A percentile compares a stretch with the other conserved stretches of the same genome.
phyloP scores from a whole-genome alignment of 2,329 filamentous ascomycete genomes.

The Neonectria ditissima region DNA sequence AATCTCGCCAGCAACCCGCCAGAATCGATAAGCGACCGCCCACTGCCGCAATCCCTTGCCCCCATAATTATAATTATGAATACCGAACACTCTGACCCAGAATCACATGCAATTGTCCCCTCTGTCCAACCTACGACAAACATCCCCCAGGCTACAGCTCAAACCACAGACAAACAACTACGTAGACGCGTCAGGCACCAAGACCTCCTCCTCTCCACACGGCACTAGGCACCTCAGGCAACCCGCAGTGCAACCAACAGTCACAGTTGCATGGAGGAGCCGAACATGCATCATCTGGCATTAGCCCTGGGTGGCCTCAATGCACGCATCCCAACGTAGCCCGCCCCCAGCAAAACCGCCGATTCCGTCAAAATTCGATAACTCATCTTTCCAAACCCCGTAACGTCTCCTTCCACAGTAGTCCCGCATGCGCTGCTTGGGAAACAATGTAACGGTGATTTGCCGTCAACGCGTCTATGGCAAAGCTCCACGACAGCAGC shows the following conservation, averaged over 20 bases:
- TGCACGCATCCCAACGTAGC: background rate
- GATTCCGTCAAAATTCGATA: background rate
- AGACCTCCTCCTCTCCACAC: background rate
- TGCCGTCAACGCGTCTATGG: background rate
- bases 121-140: background rate
- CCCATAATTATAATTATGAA: no score
- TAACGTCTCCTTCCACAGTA: background rate
- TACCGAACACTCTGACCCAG: no score
- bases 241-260: background rate
- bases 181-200: background rate
- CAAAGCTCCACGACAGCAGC: background rate
- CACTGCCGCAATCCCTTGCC: no score
- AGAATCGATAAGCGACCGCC: no score
- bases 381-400: background rate
- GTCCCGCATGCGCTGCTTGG: background rate
- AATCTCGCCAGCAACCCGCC: no score
- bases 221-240: background rate
- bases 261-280: background rate
- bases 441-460: background rate
- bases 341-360: background rate
- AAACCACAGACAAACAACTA: background rate
- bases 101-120: background rate
- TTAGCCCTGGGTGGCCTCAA: background rate
- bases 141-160: background rate
- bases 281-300: background rate